Percentiles rank a stretch among this genome's conserved stretches.
phyloP scores from a whole-genome alignment of 2,329 filamentous ascomycete genomes.

The Myriosclerotinia curreyana region DNA sequence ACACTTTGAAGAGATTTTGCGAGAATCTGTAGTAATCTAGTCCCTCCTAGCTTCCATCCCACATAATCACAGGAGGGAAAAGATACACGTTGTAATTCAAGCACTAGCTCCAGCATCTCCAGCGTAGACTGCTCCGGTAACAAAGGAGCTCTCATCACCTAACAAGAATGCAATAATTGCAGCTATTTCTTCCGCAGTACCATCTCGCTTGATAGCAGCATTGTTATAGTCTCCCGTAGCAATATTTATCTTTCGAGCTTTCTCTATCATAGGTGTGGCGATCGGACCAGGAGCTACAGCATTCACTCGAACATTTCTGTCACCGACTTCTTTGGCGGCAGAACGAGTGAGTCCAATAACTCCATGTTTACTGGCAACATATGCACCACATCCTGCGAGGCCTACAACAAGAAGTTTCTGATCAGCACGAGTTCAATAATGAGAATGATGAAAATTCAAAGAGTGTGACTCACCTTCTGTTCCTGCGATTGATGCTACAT shows the following conservation, averaged over 20 bases:
- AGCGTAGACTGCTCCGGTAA: slow-evolving; percentile 35
- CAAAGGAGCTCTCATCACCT: slow-evolving; percentile 38
- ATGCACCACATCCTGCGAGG: slow-evolving; percentile 37
- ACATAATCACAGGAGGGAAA: fast-evolving
- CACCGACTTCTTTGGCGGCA: slow-evolving; percentile 30
- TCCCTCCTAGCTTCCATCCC: neutral
- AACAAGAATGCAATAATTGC: slow-evolving; percentile 47
- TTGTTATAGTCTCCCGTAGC: slow-evolving; percentile 39
- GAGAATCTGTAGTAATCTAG: no score
- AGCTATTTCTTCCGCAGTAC: slow-evolving; percentile 48
- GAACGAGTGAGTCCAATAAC: slow-evolving; percentile 43
- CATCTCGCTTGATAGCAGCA: slow-evolving; percentile 43
- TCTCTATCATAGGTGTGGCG: slow-evolving; percentile 49
- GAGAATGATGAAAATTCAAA: neutral
- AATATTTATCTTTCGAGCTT: slow-evolving; percentile 27
- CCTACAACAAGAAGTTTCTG: slow-evolving; percentile 37
- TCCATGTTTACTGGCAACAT: slow-evolving; percentile 40
- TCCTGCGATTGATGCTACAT: slow-evolving; percentile 49
- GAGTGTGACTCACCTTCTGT: slow-evolving; percentile 41
- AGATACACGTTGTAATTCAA: slow-evolving; percentile 12
- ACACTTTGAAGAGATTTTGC: fast-evolving
- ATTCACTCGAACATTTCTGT: slow-evolving; percentile 42
- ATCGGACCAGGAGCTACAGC: slow-evolving; percentile 43
- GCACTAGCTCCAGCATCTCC: slow-evolving; percentile 36
- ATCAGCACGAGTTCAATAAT: slow-evolving; percentile 16